Conservation (phyloP, 1,139 yeast genomes). For the Suhomyces maxii region DNA sequence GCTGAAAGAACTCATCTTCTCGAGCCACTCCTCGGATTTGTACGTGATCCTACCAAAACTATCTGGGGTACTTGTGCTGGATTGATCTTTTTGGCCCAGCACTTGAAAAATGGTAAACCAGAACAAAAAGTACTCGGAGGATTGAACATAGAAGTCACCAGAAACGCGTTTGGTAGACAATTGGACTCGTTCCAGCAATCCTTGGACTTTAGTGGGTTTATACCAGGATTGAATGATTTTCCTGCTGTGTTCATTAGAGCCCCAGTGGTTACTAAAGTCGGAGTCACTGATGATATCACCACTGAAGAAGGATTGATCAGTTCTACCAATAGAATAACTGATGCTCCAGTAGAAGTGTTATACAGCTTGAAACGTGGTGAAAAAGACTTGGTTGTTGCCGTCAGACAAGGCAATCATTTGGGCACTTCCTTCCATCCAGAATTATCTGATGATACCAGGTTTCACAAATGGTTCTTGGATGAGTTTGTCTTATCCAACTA, state of each 20-base stretch:
- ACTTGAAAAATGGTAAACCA: conserved; percentile 54
- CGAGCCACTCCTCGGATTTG: conserved; percentile 54
- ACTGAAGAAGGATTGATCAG: conserved; percentile 3
- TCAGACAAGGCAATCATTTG: conserved; percentile 62
- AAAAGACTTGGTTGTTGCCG: conserved; percentile 61
- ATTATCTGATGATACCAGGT: conserved; percentile 55
- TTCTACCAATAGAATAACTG: conserved; percentile 3
- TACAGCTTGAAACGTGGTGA: conserved; percentile 31
- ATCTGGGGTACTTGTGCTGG: conserved; percentile 93
- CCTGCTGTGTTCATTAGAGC: conserved; percentile 76
- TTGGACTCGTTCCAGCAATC: conserved; percentile 59
- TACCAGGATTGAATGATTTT: conserved; percentile 43
- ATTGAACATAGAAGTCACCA: conserved; percentile 59
- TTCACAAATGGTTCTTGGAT: conserved; percentile 72
- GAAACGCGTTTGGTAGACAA: conserved; percentile 84
- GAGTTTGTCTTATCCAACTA: conserved; percentile 43
- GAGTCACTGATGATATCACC: conserved; percentile 12
- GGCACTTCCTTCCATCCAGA: conserved; percentile 89
- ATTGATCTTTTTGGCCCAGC: conserved; percentile 62
- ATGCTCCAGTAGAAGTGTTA: conserved; percentile 41
- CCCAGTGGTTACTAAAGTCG: conserved; percentile 56
- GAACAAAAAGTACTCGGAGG: conserved; percentile 69
- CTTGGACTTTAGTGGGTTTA: conserved; percentile 51
- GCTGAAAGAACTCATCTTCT: conserved; percentile 66
- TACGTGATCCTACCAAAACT: conserved; percentile 49